Base-by-base conservation (phyloP, 805 yeast genomes). In the Tetrapisispora pingtungensis region DNA sequence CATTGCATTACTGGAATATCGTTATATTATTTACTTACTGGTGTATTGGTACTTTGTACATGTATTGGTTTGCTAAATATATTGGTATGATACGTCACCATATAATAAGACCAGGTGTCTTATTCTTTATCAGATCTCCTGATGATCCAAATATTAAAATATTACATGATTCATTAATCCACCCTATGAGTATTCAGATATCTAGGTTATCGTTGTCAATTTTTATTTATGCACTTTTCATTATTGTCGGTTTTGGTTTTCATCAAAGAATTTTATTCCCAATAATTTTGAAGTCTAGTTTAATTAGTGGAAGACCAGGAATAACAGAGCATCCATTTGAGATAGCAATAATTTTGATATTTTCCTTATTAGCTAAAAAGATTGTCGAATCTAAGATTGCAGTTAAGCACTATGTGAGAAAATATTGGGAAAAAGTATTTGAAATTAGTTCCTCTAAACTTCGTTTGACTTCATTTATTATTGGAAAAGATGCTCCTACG, bases 71-170 rank as follows among this genome's bases (percentile, higher is more conserved):
- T 66, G 95, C 97, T 1, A 67, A 83, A 40, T 90, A 78, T 64
- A 88, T 90, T 27, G 84, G 94, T 17, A 81, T 88, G 88, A 73
- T 81, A 18, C 72, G 98, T 49, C 67, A 74, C 37, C 65, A 69
- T 47, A 78, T 87, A 33, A 71, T 90, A 46, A 74, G 99, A 45
- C 81, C 84, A 0, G 99, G 98, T 12, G 96, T 86, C 8, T 69
- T 93, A 39, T 93, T 79, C 61, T 93, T 93, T 66, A 84, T 93
- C 48, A 75, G 96, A 54, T 87, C 95, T 19, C 96, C 96, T 4
- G 96, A 88, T 54, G 97, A 93, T 59, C 96, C 95, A 33, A 83
- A 85, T 53, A 80, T 87, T 38, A 78, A 90, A 51, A 75, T 93
- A 12, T 73, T 90, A 35, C 90, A 87, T 51, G 96, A 89, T 58